Evolutionary conservation across 75 land plant species (phyloP).

Genomic region (Larix kaempferi): DNA sequence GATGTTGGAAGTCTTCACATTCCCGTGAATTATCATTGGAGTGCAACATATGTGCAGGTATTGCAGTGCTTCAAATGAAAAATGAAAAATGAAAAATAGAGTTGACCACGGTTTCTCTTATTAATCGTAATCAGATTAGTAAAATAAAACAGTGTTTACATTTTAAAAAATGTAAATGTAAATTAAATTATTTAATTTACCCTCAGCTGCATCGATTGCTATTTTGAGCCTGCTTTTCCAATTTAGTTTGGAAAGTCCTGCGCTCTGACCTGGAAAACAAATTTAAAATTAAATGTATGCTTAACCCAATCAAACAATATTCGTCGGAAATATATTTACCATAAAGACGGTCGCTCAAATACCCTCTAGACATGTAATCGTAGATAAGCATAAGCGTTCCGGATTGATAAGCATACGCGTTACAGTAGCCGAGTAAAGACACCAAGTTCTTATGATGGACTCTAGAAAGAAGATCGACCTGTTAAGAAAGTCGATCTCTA

Average conservation of each 20-base stretch:
- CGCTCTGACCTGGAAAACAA: too few relatives aligned
- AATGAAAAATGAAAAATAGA: too few relatives aligned
- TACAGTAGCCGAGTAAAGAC: background rate
- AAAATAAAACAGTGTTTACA: background rate
- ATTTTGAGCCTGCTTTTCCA: background rate
- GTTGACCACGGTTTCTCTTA: too few relatives aligned
- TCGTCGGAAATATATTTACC: too few relatives aligned
- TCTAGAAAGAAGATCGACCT: too few relatives aligned
- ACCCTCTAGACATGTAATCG: background rate
- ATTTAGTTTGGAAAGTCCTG: too few relatives aligned
- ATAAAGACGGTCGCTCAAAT: background rate
- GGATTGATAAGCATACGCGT: too few relatives aligned
- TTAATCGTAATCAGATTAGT: background rate
- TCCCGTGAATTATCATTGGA: conserved; percentile 6
- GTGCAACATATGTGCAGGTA: conserved; percentile 13
- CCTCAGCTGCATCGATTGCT: background rate
- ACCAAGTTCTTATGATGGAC: background rate
- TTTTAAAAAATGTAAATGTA: background rate
- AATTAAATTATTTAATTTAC: background rate
- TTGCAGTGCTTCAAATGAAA: conserved; percentile 5
- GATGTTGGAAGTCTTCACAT: background rate
- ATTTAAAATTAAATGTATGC: too few relatives aligned
- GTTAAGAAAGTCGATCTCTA: too few relatives aligned
- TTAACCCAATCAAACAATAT: too few relatives aligned
- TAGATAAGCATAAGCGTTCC: background rate